Evolutionary conservation across 2,329 filamentous ascomycete genomes (phyloP).

Genomic region (Fusarium tanahbumbuense): DNA sequence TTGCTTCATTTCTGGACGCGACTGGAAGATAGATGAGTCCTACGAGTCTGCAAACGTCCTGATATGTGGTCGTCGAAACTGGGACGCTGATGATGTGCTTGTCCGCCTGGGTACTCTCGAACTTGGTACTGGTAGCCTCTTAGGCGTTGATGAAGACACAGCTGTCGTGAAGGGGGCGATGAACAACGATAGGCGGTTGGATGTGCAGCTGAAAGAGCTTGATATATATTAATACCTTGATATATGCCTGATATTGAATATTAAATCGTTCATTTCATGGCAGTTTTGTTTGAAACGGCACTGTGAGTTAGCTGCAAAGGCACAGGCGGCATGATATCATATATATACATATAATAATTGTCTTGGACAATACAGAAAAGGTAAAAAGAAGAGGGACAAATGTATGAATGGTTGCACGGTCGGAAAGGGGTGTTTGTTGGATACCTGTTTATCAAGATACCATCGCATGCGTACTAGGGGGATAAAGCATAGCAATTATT

Average conservation of each 20-base stretch:
- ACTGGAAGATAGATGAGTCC: slow-evolving; percentile 46
- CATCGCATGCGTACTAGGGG: slow-evolving; percentile 37
- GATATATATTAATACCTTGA: slow-evolving; percentile 49
- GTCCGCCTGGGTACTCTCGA: slow-evolving; percentile 50
- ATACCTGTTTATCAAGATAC: slow-evolving; percentile 42
- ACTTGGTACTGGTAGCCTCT: slow-evolving; percentile 45
- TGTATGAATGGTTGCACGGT: slow-evolving; percentile 23
- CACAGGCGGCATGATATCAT: slow-evolving; percentile 5
- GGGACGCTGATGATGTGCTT: slow-evolving; percentile 45
- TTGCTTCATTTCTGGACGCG: slow-evolving; percentile 48
- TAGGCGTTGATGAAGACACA: slow-evolving; percentile 40
- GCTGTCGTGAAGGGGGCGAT: slow-evolving; percentile 47
- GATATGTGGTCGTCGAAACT: slow-evolving; percentile 46
- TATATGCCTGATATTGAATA: neutral
- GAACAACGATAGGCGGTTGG: slow-evolving; percentile 45
- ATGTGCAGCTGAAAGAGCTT: slow-evolving; percentile 49
- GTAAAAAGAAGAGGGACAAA: slow-evolving; percentile 9
- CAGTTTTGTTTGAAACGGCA: slow-evolving; percentile 8
- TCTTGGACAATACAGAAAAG: slow-evolving; percentile 29
- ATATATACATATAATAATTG: slow-evolving; percentile 34
- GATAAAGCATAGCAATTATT: slow-evolving; percentile 35
- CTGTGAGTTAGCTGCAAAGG: neutral
- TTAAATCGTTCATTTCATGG: neutral
- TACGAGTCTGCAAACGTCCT: slow-evolving; percentile 47
- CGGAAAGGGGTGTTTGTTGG: slow-evolving; percentile 34